A percentile compares a stretch with the other conserved stretches of the same genome.
Evolutionary conservation across 495 filamentous ascomycete species (phyloP).

Genomic region (Darksidea phi): DNA sequence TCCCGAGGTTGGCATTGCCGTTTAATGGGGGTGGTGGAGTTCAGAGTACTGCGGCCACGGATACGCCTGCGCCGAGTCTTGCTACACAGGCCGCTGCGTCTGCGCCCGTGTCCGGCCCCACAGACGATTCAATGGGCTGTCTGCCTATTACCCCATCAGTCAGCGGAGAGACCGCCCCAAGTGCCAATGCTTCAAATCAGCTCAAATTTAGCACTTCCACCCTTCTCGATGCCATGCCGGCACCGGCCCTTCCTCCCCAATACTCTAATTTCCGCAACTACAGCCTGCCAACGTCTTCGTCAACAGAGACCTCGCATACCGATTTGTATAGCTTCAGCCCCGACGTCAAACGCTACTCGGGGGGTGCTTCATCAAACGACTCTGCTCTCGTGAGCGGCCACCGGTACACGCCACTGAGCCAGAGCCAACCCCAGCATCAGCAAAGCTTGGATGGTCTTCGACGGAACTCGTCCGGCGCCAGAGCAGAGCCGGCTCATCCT

Average conservation of each 20-base stretch:
- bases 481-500: neutral
- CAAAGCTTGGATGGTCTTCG: conserved; percentile 18
- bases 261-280: conserved; percentile 33
- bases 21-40: conserved; percentile 1
- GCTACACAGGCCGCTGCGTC: neutral
- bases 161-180: conserved; percentile 6
- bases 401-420: conserved; percentile 29
- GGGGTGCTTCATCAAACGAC: conserved; percentile 9
- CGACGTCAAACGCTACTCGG: conserved; percentile 20
- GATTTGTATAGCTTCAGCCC: conserved; percentile 27
- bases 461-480: conserved; percentile 26
- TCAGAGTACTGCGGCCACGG: neutral
- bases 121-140: conserved; percentile 7
- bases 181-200: neutral
- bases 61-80: neutral
- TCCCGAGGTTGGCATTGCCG: neutral
- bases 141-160: conserved; percentile 7
- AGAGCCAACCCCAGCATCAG: conserved; percentile 25
- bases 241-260: neutral
- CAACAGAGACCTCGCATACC: conserved; percentile 25
- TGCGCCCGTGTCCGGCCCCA: neutral
- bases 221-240: conserved; percentile 14
- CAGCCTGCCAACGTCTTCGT: conserved; percentile 16
- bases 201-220: conserved; percentile 25
- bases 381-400: conserved; percentile 34